Conservation (phyloP, 208 protist species). For the Leishmania amazonensis region DNA sequence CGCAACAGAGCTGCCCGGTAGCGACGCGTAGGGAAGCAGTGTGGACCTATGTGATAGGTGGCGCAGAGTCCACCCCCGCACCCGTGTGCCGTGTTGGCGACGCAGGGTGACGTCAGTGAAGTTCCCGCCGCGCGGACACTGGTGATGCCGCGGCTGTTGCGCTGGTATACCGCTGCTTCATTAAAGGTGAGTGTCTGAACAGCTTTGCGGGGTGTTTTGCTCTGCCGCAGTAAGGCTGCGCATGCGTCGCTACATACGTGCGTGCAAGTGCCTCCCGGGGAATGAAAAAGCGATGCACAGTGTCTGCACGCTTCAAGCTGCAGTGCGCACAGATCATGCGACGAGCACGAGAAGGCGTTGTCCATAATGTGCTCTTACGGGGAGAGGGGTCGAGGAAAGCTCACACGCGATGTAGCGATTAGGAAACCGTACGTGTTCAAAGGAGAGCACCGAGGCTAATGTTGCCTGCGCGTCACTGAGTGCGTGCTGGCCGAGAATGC, state of each 20-base stretch:
- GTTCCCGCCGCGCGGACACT: background rate
- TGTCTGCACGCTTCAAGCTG: background rate
- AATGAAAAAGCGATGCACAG: background rate
- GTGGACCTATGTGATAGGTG: background rate
- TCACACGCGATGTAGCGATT: background rate
- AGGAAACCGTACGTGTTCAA: background rate
- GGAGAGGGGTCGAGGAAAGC: background rate
- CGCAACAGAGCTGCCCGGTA: constrained; percentile 3
- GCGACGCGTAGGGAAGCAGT: constrained; percentile 6
- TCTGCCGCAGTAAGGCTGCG: background rate
- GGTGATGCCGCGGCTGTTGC: background rate
- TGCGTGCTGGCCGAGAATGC: background rate
- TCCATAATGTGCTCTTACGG: background rate
- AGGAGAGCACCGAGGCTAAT: background rate
- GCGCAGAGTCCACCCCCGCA: background rate
- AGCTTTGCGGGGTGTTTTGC: background rate
- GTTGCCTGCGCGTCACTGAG: background rate
- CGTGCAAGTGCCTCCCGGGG: background rate
- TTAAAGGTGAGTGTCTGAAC: constrained; percentile 3
- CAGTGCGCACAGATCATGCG: background rate
- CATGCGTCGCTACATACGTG: background rate
- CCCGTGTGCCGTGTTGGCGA: background rate
- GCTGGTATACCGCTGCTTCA: background rate
- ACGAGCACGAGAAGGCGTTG: background rate
- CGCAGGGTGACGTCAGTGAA: background rate